Evolutionary conservation across 805 yeast genomes (phyloP), one percentile per base, ranked within the genome.

Genomic region (Myxozyma neglecta): DNA sequence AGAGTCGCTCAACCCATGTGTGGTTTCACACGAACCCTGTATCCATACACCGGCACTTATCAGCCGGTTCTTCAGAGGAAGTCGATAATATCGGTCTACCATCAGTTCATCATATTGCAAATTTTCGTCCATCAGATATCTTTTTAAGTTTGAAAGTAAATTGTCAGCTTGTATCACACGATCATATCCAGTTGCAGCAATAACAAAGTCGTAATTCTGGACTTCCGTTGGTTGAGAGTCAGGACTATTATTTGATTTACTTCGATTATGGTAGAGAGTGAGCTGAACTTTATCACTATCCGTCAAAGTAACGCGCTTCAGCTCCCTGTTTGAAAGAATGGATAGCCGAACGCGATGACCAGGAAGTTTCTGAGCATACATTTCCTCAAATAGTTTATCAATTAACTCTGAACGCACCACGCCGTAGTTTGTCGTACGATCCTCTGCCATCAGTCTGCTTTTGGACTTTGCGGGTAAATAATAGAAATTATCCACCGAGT

Each of bases 1-100:
- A 9, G 70, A 49, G 56, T 68, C 71, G 37, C 71, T 68, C 52
- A 68, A 49, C 6, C 71, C 71, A 43, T 68, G 70, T 7, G 68
- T 62, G 20, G 29, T 44, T 53, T 68, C 69, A 45, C 63, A 58
- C 13, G 57, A 58, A 7, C 71, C 71, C 43, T 67, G 71, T 6
- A 68, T 20, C 71, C 71, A 68, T 7, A 68, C 36, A 6, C 68
- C 64, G 13, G 61, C 57, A 5, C 9, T 40, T 20, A 57, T 39
- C 14, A 18, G 45, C 13, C 20, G 29, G 6, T 20, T 50, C n/a
- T 60, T 57, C 10, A 65, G 57, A 37, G 46, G 24, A 16, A 59
- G 51, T 29, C 63, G 45, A 43, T 66, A 68, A 20, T 20, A 44
- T 37, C 69, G 34, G 9, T 45, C 53, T n/a, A 68, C 68, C 5